phyloP scores from a whole-genome alignment of 345 rosid genomes.

The Cardiospermum halicacabum region DNA sequence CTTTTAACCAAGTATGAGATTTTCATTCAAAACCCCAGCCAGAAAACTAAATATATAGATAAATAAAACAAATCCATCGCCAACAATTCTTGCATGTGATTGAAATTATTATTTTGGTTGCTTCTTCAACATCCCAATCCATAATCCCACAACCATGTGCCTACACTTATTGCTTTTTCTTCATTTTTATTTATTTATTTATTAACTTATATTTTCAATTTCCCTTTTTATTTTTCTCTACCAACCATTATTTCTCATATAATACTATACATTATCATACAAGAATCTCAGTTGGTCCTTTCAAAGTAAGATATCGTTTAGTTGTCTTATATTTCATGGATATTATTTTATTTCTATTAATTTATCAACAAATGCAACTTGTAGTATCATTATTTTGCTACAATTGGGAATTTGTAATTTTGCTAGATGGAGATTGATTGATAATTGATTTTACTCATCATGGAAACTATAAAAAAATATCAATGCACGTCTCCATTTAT shows the following conservation, averaged over 20 bases:
- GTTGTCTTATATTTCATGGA: slow-evolving; percentile 1
- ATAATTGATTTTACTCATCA: too few species aligned
- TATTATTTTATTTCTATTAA: not conserved
- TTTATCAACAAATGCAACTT: not conserved
- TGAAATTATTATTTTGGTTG: slow-evolving; percentile 16
- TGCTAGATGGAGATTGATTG: not conserved
- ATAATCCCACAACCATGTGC: slow-evolving; percentile 35
- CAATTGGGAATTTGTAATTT: not conserved
- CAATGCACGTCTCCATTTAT: not conserved
- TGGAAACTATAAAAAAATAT: not conserved
- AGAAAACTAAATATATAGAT: not conserved
- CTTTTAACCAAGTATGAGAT: too few species aligned
- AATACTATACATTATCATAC: not conserved
- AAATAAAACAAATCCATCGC: not conserved
- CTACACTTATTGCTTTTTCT: slow-evolving; percentile 32
- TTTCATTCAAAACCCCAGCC: not conserved
- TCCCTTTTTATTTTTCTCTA: not conserved
- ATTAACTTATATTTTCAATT: not conserved
- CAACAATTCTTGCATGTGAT: slow-evolving; percentile 5
- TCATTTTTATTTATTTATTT: not conserved
- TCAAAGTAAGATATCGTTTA: not conserved
- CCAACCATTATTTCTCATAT: not conserved
- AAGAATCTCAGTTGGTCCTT: not conserved
- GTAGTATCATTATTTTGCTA: not conserved
- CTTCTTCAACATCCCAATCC: not conserved